Evolutionary conservation across 257 asterid species (phyloP).

Genomic region (Nicotiana sylvestris): DNA sequence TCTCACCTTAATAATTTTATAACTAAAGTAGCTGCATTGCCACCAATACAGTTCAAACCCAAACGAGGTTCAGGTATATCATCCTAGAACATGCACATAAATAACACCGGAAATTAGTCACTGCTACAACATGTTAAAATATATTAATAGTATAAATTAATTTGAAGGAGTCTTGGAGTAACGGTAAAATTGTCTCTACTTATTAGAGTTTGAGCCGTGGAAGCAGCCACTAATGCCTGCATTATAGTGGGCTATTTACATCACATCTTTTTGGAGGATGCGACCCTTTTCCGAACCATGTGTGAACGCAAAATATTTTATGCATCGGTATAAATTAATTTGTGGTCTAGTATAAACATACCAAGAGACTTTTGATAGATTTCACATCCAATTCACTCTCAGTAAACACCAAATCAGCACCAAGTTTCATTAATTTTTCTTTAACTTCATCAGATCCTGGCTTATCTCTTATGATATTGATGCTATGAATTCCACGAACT

Average conservation of each 20-base stretch:
- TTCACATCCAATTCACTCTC: constrained; percentile 72
- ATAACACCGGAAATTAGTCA: neutral
- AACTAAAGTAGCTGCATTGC: constrained; percentile 80
- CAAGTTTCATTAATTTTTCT: constrained; percentile 67
- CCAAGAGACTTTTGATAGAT: constrained; percentile 68
- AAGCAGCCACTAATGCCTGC: no score
- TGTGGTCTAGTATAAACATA: constrained; percentile 12
- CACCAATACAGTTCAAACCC: constrained; percentile 93
- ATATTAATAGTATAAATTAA: neutral
- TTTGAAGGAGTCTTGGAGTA: neutral
- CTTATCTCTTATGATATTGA: constrained; percentile 84
- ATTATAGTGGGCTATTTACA: no score
- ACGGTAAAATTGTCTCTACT: no score
- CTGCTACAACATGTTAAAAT: neutral
- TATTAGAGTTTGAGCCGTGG: no score
- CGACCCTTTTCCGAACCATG: no score
- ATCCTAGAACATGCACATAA: constrained; percentile 34
- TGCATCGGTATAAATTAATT: no score
- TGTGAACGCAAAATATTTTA: no score
- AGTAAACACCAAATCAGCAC: constrained; percentile 72
- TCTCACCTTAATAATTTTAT: constrained; percentile 73
- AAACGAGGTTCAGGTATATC: constrained; percentile 66
- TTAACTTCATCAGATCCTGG: constrained; percentile 74
- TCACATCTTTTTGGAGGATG: no score
- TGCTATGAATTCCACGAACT: constrained; percentile 55